Conservation (phyloP, 495 filamentous ascomycete genomes). For the Cryomyces minteri region DNA sequence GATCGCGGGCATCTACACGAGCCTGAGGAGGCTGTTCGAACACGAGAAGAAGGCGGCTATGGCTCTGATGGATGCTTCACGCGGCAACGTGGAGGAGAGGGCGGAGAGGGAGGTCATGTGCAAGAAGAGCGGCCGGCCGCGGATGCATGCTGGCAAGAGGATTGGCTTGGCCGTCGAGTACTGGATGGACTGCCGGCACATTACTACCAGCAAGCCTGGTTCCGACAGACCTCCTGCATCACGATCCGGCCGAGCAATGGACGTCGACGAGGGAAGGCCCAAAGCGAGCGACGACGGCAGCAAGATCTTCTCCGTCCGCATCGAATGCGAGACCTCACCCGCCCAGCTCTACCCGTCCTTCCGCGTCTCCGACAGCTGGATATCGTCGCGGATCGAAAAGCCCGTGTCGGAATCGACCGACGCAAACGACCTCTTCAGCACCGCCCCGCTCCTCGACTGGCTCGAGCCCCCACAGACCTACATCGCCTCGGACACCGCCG, state of each 20-base stretch:
- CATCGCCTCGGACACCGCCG: conserved; percentile 1
- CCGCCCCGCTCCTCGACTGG: conserved; percentile 41
- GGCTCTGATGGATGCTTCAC: conserved; percentile 20
- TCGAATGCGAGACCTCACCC: conserved; percentile 41
- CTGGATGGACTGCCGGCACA: conserved; percentile 50
- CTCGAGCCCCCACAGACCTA: conserved; percentile 31
- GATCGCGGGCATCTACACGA: conserved; percentile 58
- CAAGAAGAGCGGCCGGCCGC: conserved; percentile 53
- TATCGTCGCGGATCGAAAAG: conserved; percentile 38
- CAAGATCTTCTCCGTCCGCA: conserved; percentile 37
- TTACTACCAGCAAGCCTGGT: conserved; percentile 9
- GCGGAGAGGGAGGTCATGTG: conserved; percentile 38
- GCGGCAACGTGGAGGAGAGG: not conserved
- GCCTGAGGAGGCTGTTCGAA: conserved; percentile 41
- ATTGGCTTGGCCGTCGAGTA: conserved; percentile 72
- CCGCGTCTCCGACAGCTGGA: conserved; percentile 49
- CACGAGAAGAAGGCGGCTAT: conserved; percentile 40
- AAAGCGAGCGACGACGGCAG: not conserved
- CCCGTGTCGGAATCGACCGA: conserved; percentile 12
- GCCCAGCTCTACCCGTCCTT: conserved; percentile 35
- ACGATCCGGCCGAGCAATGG: conserved; percentile 6
- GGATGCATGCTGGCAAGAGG: conserved; percentile 52
- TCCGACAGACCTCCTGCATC: too few species aligned
- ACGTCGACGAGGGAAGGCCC: not conserved
- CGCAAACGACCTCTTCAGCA: conserved; percentile 20